Base-by-base conservation (phyloP, 148 eudicot species). In the Euryodendron excelsum region DNA sequence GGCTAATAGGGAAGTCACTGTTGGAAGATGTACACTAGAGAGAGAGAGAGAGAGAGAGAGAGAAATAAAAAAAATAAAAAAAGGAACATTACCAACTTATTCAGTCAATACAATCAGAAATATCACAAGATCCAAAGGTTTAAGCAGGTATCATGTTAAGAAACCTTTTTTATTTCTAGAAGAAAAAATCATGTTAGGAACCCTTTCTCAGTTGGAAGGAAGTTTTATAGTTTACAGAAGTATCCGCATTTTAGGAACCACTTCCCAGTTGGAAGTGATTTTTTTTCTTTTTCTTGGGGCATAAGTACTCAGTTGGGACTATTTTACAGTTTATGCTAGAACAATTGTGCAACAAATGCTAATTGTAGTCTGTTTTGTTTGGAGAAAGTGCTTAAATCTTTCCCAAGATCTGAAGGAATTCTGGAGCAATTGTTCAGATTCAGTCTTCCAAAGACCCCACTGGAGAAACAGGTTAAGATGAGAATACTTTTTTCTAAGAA, bases 11-110 rank as follows among this genome's bases (percentile, higher is more conserved):
- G 63, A 62, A 79, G 67, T 79, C 72, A 15, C 72, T 79, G 18
- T 25, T 79, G 72, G 81, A 79, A 31, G 81, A 23, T 25, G 67
- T 79, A 33, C 71, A 72, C 81, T 79, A n/a, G n/a, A n/a, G n/a
- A n/a, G n/a, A n/a, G n/a, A n/a, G n/a, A n/a, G n/a, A n/a, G n/a
- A n/a, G n/a, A n/a, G n/a, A n/a, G n/a, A n/a, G n/a, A n/a, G n/a
- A n/a, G n/a, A n/a, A n/a, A n/a, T n/a, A n/a, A 52, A 30, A 33
- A 58, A 28, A 63, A 3, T 4, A 30, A 71, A 4, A 25, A 21
- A 69, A 50, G 8, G 37, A 34, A 23, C 21, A 44, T 7, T 15
- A 69, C 2, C 60, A 37, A 69, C 37, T n/a, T 63, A 18, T 50
- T 31, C 5, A 55, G 11, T 75, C n/a, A n/a, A n/a, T n/a, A n/a